These are phyloP conservation scores for Helenozyma baotianmanensis DNA, from an alignment of 805 yeast species.

Conservation along the genomic window DNA sequence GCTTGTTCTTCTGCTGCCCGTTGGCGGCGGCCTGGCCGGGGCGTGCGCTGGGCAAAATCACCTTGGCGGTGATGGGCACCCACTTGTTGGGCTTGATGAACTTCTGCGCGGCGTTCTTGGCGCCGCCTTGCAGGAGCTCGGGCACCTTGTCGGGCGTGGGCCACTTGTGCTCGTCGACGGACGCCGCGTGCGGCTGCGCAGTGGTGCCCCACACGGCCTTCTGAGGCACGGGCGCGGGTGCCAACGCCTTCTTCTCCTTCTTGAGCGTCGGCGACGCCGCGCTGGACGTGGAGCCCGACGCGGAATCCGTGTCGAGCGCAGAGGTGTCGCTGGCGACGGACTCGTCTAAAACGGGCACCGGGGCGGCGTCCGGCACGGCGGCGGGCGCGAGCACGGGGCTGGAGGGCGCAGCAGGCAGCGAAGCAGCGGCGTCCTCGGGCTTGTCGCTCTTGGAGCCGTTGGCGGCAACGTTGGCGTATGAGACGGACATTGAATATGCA, in stretches of 20 bases:
- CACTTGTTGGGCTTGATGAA: slow-evolving; percentile 42
- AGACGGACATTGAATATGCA: slow-evolving; percentile 21
- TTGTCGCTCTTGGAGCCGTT: slow-evolving; percentile 19
- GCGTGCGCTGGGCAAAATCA: slow-evolving; percentile 36
- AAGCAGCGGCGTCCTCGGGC: slow-evolving; percentile 9
- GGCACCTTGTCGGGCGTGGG: slow-evolving; percentile 37
- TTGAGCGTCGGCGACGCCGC: slow-evolving; percentile 7
- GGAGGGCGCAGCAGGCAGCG: slow-evolving; percentile 5
- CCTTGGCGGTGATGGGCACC: slow-evolving; percentile 43
- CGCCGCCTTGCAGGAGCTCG: slow-evolving; percentile 12
- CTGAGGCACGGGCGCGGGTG: slow-evolving; percentile 44
- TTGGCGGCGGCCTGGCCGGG: slow-evolving; percentile 14
- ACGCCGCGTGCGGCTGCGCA: slow-evolving; percentile 12
- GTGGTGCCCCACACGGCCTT: slow-evolving; percentile 40
- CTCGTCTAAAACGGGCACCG: slow-evolving; percentile 4
- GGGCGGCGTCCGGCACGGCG: slow-evolving; percentile 5
- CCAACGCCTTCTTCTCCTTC: slow-evolving; percentile 30
- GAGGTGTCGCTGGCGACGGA: slow-evolving; percentile 2
- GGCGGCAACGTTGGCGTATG: slow-evolving; percentile 43
- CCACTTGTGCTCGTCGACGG: slow-evolving; percentile 41
- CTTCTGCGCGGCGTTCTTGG: slow-evolving; percentile 17
- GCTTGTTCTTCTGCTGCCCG: slow-evolving; percentile 23
- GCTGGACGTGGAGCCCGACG: slow-evolving; percentile 7
- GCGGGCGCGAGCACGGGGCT: slow-evolving; percentile 3
- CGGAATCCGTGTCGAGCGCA: slow-evolving; percentile 5